A percentile compares a stretch with the other conserved stretches of the same genome.
Evolutionary conservation across 2,329 filamentous ascomycete genomes (phyloP).

Genomic region (Cordyceps tenuipes): DNA sequence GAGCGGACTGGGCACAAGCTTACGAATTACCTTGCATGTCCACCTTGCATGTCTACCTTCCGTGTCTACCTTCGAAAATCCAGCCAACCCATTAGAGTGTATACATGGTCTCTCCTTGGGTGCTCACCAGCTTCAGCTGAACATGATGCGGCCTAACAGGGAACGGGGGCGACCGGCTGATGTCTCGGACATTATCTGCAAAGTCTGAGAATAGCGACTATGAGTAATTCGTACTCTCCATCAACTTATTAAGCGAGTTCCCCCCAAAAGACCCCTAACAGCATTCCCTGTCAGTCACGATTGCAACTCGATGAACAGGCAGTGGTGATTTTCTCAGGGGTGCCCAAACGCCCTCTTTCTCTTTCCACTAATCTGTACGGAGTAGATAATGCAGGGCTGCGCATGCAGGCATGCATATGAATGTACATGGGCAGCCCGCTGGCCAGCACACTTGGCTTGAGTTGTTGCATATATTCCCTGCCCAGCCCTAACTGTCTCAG

Average conservation of each 20-base stretch:
- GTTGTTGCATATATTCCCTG: not conserved
- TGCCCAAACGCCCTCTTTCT: constrained; percentile 5
- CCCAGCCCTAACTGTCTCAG: constrained; percentile 10
- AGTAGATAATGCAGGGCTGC: constrained; percentile 9
- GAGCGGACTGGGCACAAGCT: not conserved
- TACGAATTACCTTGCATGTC: not conserved
- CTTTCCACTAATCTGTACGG: no score
- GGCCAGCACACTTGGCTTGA: not conserved
- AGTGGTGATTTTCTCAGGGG: constrained; percentile 4
- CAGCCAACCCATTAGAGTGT: no score
- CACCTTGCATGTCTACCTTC: not conserved
- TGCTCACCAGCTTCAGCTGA: not conserved
- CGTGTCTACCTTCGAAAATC: not conserved
- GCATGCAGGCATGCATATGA: not conserved
- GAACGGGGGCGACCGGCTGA: no score
- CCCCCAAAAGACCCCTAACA: not conserved
- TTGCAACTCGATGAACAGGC: not conserved
- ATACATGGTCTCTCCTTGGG: not conserved
- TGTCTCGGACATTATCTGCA: not conserved
- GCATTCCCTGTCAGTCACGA: not conserved
- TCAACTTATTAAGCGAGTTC: not conserved
- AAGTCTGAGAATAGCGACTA: not conserved
- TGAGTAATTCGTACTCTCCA: no score
- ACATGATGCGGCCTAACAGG: not conserved
- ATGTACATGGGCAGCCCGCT: not conserved